Evolutionary conservation across 2,329 filamentous ascomycete genomes (phyloP), one percentile per base, ranked within the genome.

Genomic region (Fusarium praegraminearum): DNA sequence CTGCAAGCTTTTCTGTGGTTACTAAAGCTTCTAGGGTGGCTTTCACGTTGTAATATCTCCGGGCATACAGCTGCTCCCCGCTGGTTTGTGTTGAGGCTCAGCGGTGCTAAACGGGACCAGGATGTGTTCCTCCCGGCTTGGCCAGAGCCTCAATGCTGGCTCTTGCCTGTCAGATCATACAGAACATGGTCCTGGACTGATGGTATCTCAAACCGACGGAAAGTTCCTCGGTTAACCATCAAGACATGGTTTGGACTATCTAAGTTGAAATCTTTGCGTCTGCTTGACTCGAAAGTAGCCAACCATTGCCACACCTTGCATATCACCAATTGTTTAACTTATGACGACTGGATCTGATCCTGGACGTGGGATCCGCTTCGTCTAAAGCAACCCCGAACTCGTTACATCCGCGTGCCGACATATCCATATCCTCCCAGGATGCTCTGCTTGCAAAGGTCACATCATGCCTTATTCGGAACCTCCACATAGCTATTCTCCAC

Each of bases 371-470:
- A 45, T 63, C 65, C 66, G 69, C 69, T 57, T 44, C 40, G 32
- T 61, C 46, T 41, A 44, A 45, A 50, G 33, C 63, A 44, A 30
- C 52, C 50, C 44, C n/a, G 22, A 59, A 24, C 33, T 32, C 40
- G 35, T 16, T 63, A 55, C 36, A 61, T 67, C 46, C 52, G 56
- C 40, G 60, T 70, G 70, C 65, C 68, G 67, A 74, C 57, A 63
- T 56, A 70, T 70, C 69, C 68, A 73, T 61, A 43, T 50, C 35
- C 24, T 54, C 43, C 59, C 62, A 54, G 43, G 46, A 46, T 47
- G 38, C 46, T 43, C 20, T 51, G 53, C 44, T 56, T 38, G 33
- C 50, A 62, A 59, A 62, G 56, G 54, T 59, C 51, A 62, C 67
- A 56, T 64, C 63, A 68, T 63, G 32, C 41, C 58, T 54, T 33